Percentiles rank a stretch among this genome's conserved stretches.
These are phyloP conservation scores for Biscutella laevigata DNA, from an alignment of 441 rosid species.

Conservation along the genomic window DNA sequence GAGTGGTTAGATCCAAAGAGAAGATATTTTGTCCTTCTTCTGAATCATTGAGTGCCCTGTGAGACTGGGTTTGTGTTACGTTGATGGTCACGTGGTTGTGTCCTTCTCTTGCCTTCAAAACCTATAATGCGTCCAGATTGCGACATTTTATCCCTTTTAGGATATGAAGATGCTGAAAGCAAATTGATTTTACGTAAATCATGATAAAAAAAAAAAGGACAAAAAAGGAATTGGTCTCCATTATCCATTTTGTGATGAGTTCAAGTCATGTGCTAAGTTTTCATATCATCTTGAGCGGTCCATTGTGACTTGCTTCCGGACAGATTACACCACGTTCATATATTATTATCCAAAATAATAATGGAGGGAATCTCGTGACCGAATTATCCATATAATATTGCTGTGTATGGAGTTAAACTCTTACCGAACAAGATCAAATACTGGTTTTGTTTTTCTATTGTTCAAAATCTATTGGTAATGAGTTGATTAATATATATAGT, in stretches of 20 bases:
- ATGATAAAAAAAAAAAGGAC: neutral
- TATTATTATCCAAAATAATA: too few relatives aligned
- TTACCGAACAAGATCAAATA: too few relatives aligned
- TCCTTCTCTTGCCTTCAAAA: constrained; percentile 14
- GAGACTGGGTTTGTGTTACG: constrained; percentile 20
- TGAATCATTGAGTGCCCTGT: constrained; percentile 23
- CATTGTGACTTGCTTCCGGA: constrained; percentile 9
- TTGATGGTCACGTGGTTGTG: constrained; percentile 31
- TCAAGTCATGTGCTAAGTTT: constrained; percentile 23
- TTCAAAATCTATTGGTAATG: too few relatives aligned
- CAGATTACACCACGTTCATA: too few relatives aligned
- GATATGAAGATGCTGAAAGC: constrained; percentile 19
- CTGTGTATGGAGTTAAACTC: too few relatives aligned
- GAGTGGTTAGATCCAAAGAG: constrained; percentile 51
- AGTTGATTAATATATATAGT: too few relatives aligned
- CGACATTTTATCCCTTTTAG: constrained; percentile 14
- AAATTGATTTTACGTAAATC: neutral
- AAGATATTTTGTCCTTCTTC: neutral
- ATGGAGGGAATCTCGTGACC: too few relatives aligned
- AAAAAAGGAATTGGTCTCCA: neutral
- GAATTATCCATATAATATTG: too few relatives aligned
- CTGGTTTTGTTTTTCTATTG: too few relatives aligned
- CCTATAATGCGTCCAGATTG: constrained; percentile 23
- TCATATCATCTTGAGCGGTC: constrained; percentile 20
- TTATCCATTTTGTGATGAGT: constrained; percentile 25